Evolutionary conservation across 2,329 filamentous ascomycete species (phyloP), one percentile per base, ranked within the genome.

Genomic region (Seiridium unicorne): DNA sequence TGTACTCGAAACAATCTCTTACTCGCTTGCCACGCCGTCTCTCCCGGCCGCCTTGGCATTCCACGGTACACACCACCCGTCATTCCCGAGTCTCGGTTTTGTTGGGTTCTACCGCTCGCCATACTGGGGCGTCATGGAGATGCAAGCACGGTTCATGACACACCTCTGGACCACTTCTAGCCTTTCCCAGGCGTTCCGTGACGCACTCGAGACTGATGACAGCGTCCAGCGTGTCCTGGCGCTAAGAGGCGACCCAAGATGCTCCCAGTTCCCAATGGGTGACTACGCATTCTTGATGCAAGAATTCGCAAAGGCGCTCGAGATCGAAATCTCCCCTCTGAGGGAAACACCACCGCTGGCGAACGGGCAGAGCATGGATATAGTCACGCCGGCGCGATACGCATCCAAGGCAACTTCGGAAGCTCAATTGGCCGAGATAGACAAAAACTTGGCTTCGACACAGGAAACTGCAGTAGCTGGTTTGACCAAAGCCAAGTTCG

Each of bases 101-200:
- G 88, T 95, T 1, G 92, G 92, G 0, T 92, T 93, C 73, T 96
- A 96, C 69, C 84, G 92, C 62, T 90, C 90, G 0, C 91, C 91
- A 0, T 95, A 92, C 71, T 96, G 92, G 92, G 89, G 89, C 1
- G 87, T 93, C 0, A 92, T 94, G 82, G 91, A 95, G 72, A 91
- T 93, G 89, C 92, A 96, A 74, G 88, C 91, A 3, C 84, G 89
- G 1, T 82, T 90, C 62, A 76, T 93, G 5, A 81, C 87, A 0
- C 73, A 81, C 10, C 71, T 85, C 9, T 93, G 90, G 89, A 73
- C 68, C 3, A 48, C 73, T 1, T 65, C 72, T 1, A 58, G 61
- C 4, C 60, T 65, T 1, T 60, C 67, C 6, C 38, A 67, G 51
- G 60, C 66, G 0, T 68, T 85, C 3, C 58, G 67, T 7, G 65